Base-by-base conservation (phyloP, 257 asterid genomes). In the Marsdenia floribunda region DNA sequence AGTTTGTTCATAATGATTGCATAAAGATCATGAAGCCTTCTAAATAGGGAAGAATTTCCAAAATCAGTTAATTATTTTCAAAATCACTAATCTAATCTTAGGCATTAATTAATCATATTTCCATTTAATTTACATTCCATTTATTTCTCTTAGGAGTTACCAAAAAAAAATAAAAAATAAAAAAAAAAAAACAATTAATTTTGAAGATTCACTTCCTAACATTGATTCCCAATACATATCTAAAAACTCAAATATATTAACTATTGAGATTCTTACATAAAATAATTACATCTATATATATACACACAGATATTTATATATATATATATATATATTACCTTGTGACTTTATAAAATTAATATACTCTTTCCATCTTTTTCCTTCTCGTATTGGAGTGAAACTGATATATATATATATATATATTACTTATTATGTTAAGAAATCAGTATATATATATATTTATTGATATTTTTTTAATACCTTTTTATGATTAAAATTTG, bases 141-240 rank as follows among this genome's bases (percentile, higher is more conserved):
- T 54, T 29, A 75, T 75, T 67, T 75, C 73, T 47, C 57, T 75
- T 15, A 67, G 15, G 18, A 67, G 18, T 70, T 54, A 33, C 46
- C 14, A 38, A 58, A 54, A 29, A 29, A n/a, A 16, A 54, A 22
- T 50, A n/a, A n/a, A n/a, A n/a, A n/a, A n/a, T n/a, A 24, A 22
- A 18, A 46, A 58, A 53, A 71, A 55, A 44, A 54, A n/a, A n/a
- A n/a, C n/a, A n/a, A 29, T 58, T 3, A 71, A 77, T 71, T 71
- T 24, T 18, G 18, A 70, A 61, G 71, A 77, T 77, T 63, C 50
- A 33, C n/a, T 59, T 76, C 42, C 71, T 4, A 63, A 63, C n/a
- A 3, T 52, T 11, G 11, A 14, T 1, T 14, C 22, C 59, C 3
- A 15, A 2, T 29, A 53, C 5, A 26, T 22, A 58, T 69, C 70